These are phyloP conservation scores for Candida endomychidarum DNA, from an alignment of 805 yeast genomes.

Conservation along the genomic window DNA sequence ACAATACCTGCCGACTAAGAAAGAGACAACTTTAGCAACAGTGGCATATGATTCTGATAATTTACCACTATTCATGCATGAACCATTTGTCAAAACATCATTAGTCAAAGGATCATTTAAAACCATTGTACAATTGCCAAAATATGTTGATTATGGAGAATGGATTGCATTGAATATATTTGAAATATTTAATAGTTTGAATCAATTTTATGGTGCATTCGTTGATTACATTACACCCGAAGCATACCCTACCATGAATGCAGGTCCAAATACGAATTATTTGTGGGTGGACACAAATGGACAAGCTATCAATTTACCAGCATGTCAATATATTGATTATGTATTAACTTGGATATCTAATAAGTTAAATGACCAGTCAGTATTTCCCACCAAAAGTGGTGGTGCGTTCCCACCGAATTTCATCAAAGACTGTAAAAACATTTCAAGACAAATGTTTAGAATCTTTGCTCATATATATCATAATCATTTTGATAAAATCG, in stretches of 20 bases:
- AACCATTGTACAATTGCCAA: conserved; percentile 92
- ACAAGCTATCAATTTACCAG: conserved; percentile 84
- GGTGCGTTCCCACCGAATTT: conserved; percentile 88
- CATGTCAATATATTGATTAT: conserved; percentile 87
- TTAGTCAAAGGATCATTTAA: conserved; percentile 94
- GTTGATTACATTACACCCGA: conserved; percentile 90
- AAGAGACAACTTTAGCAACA: neutral
- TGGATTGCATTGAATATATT: conserved; percentile 94
- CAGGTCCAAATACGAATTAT: conserved; percentile 90
- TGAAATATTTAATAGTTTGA: conserved; percentile 81
- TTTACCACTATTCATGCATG: conserved; percentile 74
- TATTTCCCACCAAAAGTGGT: conserved; percentile 90
- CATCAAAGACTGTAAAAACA: conserved; percentile 77
- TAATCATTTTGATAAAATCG: conserved; percentile 89
- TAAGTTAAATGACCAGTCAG: conserved; percentile 82
- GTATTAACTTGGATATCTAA: conserved; percentile 87
- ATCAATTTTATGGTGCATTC: conserved; percentile 87
- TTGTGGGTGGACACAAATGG: conserved; percentile 81
- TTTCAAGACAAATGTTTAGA: conserved; percentile 88
- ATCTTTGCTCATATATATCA: conserved; percentile 94
- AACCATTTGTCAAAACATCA: conserved; percentile 92
- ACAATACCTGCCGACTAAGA: conserved; percentile 13
- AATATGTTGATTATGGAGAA: conserved; percentile 90
- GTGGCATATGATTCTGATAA: conserved; percentile 10
- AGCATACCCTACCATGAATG: conserved; percentile 89